A percentile compares a stretch with the other conserved stretches of the same genome.
phyloP scores from a whole-genome alignment of 2,329 filamentous ascomycete species.

The Venturia effusa region DNA sequence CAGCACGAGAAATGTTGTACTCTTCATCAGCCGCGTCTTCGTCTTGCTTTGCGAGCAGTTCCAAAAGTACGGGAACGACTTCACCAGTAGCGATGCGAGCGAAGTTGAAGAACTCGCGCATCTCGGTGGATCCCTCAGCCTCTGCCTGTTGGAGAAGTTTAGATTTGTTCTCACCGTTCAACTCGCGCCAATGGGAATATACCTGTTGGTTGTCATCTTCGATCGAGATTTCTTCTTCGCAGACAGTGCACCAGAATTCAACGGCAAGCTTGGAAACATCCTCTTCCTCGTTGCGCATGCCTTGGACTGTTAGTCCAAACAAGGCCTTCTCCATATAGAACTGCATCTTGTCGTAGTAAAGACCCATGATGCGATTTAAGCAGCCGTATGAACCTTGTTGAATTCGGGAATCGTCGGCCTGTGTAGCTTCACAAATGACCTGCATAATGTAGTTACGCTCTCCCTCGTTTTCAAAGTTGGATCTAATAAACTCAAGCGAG shows the following conservation, averaged over 20 bases:
- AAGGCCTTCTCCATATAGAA: conserved; percentile 99
- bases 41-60: conserved; percentile 89
- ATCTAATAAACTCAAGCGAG: conserved; percentile 92
- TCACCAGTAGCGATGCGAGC: conserved; percentile 85
- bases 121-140: conserved; percentile 66
- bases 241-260: conserved; percentile 99
- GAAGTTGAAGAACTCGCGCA: conserved; percentile 93
- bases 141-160: conserved; percentile 39
- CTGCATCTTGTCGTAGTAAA: conserved; percentile 99
- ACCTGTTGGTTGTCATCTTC: conserved; percentile 90
- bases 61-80: conserved; percentile 83
- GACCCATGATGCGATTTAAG: conserved; percentile 94
- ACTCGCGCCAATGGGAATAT: conserved; percentile 13
- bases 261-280: conserved; percentile 96
- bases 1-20: conserved; percentile 90
- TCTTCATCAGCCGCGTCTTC: conserved; percentile 95
- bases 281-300: conserved; percentile 97
- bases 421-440: conserved; percentile 96
- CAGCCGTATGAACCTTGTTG: conserved; percentile 95
- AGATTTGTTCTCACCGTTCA: conserved; percentile 4
- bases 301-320: conserved; percentile 92
- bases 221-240: conserved; percentile 95
- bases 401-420: conserved; percentile 81
- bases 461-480: conserved; percentile 98
- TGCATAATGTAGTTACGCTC: conserved; percentile 99